Percentiles rank a stretch among this genome's conserved stretches.
phyloP scores from a whole-genome alignment of 805 yeast species.

The Nakazawaea populi region DNA sequence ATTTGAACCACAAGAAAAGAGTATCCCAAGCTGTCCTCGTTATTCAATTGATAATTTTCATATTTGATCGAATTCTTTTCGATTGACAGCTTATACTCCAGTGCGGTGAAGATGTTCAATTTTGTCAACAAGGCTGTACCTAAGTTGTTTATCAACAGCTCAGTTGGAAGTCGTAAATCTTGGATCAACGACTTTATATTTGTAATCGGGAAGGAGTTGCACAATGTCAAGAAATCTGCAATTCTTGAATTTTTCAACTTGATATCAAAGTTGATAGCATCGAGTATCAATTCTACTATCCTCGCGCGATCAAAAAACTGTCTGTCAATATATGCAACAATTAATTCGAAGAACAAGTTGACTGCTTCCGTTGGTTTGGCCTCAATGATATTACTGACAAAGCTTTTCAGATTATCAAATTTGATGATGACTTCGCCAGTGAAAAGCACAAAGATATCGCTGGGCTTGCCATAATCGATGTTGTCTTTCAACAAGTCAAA shows the following conservation, averaged over 20 bases:
- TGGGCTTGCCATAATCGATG: slow-evolving; percentile 4
- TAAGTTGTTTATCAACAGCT: slow-evolving; percentile 14
- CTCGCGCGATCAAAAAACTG: background rate
- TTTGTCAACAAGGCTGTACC: slow-evolving; percentile 20
- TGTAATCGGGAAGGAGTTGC: slow-evolving; percentile 11
- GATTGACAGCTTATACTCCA: slow-evolving; percentile 16
- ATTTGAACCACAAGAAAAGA: slow-evolving; percentile 53
- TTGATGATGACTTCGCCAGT: background rate
- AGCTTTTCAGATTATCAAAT: background rate
- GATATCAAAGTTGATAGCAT: background rate
- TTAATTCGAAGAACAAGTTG: slow-evolving; percentile 3
- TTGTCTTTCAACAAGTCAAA: slow-evolving; percentile 6
- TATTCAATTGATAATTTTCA: slow-evolving; percentile 57
- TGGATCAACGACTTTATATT: slow-evolving; percentile 3
- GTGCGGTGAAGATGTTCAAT: slow-evolving; percentile 21
- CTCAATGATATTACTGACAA: background rate
- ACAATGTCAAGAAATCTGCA: slow-evolving; percentile 3
- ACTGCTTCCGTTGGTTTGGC: background rate
- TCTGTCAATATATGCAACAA: background rate
- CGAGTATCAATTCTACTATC: background rate
- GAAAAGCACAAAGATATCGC: background rate
- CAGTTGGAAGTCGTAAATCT: background rate
- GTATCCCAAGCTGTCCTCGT: slow-evolving; percentile 78
- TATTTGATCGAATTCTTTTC: slow-evolving; percentile 19
- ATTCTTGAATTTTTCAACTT: slow-evolving; percentile 1